A percentile compares a stretch with the other conserved stretches of the same genome.
Evolutionary conservation across 2,329 filamentous ascomycete species (phyloP).

Genomic region (Colletotrichum caudatum): DNA sequence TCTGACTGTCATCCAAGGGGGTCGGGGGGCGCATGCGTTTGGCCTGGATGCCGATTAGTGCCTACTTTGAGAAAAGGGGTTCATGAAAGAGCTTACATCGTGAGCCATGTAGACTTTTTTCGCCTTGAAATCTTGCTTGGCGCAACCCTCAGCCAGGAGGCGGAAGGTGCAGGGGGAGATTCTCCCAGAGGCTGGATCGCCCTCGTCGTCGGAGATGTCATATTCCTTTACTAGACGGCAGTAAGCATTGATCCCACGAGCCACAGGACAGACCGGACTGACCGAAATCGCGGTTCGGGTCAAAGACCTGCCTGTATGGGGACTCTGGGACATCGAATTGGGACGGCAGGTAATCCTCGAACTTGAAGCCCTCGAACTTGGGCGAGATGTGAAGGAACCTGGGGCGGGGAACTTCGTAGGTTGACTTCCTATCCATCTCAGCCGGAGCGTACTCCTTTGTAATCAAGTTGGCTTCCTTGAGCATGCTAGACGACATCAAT

Average conservation of each 20-base stretch:
- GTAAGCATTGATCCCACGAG: neutral
- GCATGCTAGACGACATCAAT: conserved; percentile 24
- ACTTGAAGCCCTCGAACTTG: conserved; percentile 28
- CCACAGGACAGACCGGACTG: neutral
- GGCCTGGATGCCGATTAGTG: conserved; percentile 14
- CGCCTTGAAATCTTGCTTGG: conserved; percentile 47
- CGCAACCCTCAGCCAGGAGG: conserved; percentile 52
- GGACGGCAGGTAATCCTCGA: conserved; percentile 27
- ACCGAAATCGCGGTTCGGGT: conserved; percentile 31
- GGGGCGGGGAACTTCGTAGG: conserved; percentile 41
- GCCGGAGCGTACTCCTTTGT: conserved; percentile 31
- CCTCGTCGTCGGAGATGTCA: conserved; percentile 57
- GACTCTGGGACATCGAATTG: neutral
- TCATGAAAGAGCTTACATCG: conserved; percentile 40
- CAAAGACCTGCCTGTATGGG: conserved; percentile 23
- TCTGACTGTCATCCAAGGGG: conserved; percentile 8
- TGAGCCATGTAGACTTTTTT: conserved; percentile 40
- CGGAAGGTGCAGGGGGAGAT: conserved; percentile 59
- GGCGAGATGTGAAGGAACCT: conserved; percentile 38
- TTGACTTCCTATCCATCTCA: conserved; percentile 21
- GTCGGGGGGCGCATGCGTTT: conserved; percentile 37
- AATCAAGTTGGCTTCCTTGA: conserved; percentile 24
- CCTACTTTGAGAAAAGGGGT: neutral
- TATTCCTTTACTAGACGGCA: conserved; percentile 31
- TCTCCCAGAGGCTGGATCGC: conserved; percentile 50